Base-by-base conservation (phyloP, 257 asterid genomes). In the Euphrasia confusa region DNA sequence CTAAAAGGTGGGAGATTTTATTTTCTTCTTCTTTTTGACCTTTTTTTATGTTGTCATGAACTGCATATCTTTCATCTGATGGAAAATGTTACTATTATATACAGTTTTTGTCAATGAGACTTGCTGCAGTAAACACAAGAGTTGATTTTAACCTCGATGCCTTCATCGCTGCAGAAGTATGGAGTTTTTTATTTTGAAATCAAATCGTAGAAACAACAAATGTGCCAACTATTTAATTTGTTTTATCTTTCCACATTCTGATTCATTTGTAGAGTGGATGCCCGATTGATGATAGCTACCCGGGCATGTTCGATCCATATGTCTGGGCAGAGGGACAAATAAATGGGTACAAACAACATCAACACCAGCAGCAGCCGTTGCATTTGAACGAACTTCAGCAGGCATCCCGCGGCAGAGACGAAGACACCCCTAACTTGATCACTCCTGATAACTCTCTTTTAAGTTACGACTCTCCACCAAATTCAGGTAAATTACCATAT, bases 31-130 rank as follows among this genome's bases (percentile, higher is more conserved):
- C 5, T 28, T 28, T 28, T 28, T 28, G 3, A 28, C 33, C 33
- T 28, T 28, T 28, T 28, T 28, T 28, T 5, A 3, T 30, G 33
- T 30, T 63, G 4, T 47, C 14, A 2, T 47, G 4, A 13, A 45
- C 5, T 30, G 5, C 33, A 30, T 30, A 30, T 10, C 53, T 47
- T 47, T 13, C 18, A 11, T 11, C 53, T 47, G 17, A 47, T 63
- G 2, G 3, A 17, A 60, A 10, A 9, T 64, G 6, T 61, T 64
- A 70, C 49, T 76, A 21, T 47, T 75, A 44, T 42, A 63, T 39
- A 62, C 85, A 85, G 95, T 86, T 86, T 75, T 74, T 92, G 65
- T 89, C 99, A 59, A 86, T 92, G 97, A 86, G 95, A 72, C 95
- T 92, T 52, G 95, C 99, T 73, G 85, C 95, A 35, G 95, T 79